Evolutionary conservation across 1,139 yeast species (phyloP), one percentile per base, ranked within the genome.

Genomic region (Saccharomyces hybrid): DNA sequence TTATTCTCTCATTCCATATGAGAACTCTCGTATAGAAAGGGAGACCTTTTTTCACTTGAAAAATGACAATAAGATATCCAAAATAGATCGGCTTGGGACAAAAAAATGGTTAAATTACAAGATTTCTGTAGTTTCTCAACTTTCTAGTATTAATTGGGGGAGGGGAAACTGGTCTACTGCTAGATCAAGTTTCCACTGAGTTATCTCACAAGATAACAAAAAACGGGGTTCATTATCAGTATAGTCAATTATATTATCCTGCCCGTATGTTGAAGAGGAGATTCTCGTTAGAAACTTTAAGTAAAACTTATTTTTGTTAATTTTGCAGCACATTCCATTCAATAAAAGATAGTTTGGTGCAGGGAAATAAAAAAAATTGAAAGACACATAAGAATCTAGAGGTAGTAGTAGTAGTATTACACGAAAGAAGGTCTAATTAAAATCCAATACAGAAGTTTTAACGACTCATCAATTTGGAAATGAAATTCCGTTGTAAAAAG

Each of bases 361-460:
- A 42, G 47, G 46, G 20, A 42, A 50, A 57, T 47, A 49, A 56
- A 52, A 27, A 34, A 30, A 50, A 55, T 31, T 31, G 48, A 57
- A 55, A 32, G 50, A 57, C 48, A 53, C 54, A 46, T 55, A 53
- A n/a, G 52, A 53, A 38, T 47, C 16, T 31, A 55, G 23, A 62
- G 60, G 49, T 31, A 31, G 63, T 58, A 47, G 56, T 51, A 38
- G 55, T 49, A 20, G 57, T 55, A 13, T 64, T 61, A 46, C 57
- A 59, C 46, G 59, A 56, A 49, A 57, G 7, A 38, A 11, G 59
- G 56, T 13, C 62, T 64, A 47, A 64, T 63, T 41, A 57, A 62
- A 5, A 62, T 63, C 25, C 64, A 67, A 14, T 72, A 73, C 1
- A 77, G 44, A 38, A 38, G 44, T 16, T 14, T 20, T 38, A 38